Conservation (phyloP, 2,329 filamentous ascomycete species). For the Penicillium sp. region DNA sequence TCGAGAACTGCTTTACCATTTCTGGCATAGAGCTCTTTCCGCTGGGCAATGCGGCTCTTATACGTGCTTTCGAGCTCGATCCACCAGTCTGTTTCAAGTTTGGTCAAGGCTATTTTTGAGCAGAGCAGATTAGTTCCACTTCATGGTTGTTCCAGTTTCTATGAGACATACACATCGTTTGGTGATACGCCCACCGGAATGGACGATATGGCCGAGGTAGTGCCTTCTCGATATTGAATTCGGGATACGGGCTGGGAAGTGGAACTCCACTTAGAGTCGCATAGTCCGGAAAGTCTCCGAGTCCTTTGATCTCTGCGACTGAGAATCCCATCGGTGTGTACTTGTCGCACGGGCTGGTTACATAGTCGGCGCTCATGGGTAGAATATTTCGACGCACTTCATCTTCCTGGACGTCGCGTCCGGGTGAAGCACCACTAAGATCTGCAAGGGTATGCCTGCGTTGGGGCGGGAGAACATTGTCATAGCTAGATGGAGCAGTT, state of each 20-base stretch:
- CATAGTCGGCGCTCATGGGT: slow-evolving; percentile 43
- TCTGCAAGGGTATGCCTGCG: slow-evolving; percentile 47
- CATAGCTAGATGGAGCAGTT: slow-evolving; percentile 38
- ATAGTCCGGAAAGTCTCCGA: slow-evolving; percentile 80
- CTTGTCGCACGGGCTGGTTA: slow-evolving; percentile 32
- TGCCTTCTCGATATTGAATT: slow-evolving; percentile 68
- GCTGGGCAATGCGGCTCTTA: slow-evolving; percentile 62
- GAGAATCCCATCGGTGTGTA: slow-evolving; percentile 69
- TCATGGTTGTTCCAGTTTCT: neutral
- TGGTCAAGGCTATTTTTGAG: slow-evolving; percentile 61
- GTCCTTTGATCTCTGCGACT: slow-evolving; percentile 62
- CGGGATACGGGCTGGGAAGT: slow-evolving; percentile 59
- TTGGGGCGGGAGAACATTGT: slow-evolving; percentile 52
- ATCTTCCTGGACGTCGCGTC: slow-evolving; percentile 28
- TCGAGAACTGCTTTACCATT: slow-evolving; percentile 65
- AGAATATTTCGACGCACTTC: slow-evolving; percentile 35
- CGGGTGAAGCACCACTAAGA: slow-evolving; percentile 17
- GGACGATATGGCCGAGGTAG: slow-evolving; percentile 73
- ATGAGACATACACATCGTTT: slow-evolving; percentile 75
- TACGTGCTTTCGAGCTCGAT: slow-evolving; percentile 81
- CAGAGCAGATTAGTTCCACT: neutral
- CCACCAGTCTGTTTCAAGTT: slow-evolving; percentile 81
- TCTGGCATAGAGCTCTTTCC: slow-evolving; percentile 61
- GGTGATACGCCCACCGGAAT: slow-evolving; percentile 80
- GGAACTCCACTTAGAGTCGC: slow-evolving; percentile 71